phyloP scores from a whole-genome alignment of 1,139 yeast species.

The Geotrichum phurueaensis region DNA sequence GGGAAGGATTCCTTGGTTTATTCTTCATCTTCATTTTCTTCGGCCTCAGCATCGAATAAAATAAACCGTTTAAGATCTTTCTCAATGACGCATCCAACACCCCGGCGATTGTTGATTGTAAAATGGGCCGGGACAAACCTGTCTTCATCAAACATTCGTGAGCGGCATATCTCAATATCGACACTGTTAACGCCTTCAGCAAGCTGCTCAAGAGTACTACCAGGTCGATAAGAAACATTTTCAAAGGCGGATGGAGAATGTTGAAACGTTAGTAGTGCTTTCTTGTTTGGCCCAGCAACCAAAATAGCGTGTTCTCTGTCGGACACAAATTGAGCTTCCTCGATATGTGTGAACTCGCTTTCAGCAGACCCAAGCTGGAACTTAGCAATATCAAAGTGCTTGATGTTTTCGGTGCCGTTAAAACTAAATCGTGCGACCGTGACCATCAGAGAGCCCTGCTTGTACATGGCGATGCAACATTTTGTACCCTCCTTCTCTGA shows the following conservation, averaged over 20 bases:
- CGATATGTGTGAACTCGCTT: not conserved
- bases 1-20: conserved; percentile 7
- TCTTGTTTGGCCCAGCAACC: not conserved
- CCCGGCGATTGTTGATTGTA: conserved; percentile 22
- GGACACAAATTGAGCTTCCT: conserved; percentile 7
- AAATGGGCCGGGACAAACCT: conserved; percentile 19
- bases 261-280: not conserved
- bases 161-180: conserved; percentile 1
- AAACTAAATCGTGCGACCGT: not conserved
- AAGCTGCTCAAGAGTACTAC: not conserved
- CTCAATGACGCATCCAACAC: conserved; percentile 24
- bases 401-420: not conserved
- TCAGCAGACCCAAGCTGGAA: not conserved
- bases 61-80: conserved; percentile 22
- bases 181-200: not conserved
- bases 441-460: not conserved
- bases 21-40: conserved; percentile 18
- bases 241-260: not conserved
- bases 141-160: conserved; percentile 11
- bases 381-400: not conserved
- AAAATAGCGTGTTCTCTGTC: conserved; percentile 1
- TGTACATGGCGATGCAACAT: conserved; percentile 4
- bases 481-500: not conserved
- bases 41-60: conserved; percentile 24
- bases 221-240: not conserved